A percentile compares a stretch with the other conserved stretches of the same genome.
These are phyloP conservation scores for Picochlorum sp. DNA, from an alignment of 139 green algal genomes.

Conservation along the genomic window DNA sequence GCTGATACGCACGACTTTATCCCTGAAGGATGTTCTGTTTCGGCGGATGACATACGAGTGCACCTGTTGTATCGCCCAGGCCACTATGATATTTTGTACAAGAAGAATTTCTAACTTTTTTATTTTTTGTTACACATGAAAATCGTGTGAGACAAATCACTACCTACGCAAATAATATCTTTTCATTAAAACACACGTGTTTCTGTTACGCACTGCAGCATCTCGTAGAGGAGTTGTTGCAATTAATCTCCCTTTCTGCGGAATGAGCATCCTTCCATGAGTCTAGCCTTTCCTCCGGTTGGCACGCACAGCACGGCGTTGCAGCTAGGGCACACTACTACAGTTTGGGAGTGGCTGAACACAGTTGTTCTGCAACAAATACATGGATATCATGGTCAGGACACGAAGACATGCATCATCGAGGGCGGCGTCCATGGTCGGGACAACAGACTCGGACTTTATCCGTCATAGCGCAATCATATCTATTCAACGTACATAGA, in stretches of 20 bases:
- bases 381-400: conserved; percentile 1
- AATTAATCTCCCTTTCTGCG: conserved; percentile 85
- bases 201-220: background rate
- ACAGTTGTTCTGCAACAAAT: conserved; percentile 86
- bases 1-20: conserved; percentile 57
- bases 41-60: conserved; percentile 23
- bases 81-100: conserved; percentile 60
- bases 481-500: conserved; percentile 58
- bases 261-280: conserved; percentile 97
- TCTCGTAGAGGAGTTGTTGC: background rate
- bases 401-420: background rate
- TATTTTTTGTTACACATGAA: conserved; percentile 4
- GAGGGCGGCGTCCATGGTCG: background rate
- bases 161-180: background rate
- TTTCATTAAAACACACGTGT: conserved; percentile 4
- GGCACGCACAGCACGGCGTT: conserved; percentile 92
- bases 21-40: conserved; percentile 28
- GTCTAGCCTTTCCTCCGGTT: conserved; percentile 84
- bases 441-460: background rate
- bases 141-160: conserved; percentile 1
- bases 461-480: background rate
- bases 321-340: conserved; percentile 94
- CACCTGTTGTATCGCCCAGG: conserved; percentile 66
- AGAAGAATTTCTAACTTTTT: background rate
- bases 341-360: conserved; percentile 94